Evolutionary conservation across 352 stramenopile species (phyloP), one percentile per base, ranked within the genome.

Genomic region (Pythium phragmitis): DNA sequence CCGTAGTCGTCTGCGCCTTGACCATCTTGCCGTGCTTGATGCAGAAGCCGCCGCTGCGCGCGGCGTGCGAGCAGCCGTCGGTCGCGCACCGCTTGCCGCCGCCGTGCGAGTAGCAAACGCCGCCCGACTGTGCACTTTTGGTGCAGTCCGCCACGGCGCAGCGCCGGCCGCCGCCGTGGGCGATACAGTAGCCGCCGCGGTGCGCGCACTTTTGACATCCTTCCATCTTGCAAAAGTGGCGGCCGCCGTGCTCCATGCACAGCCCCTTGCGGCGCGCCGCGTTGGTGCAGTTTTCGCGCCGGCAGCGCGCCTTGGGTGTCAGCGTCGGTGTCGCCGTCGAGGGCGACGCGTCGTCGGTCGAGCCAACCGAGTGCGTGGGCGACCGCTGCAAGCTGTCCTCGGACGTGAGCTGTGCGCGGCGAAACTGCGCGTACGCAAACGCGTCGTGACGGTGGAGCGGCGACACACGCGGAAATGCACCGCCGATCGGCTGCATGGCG

Each of bases 181-280:
- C 87, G 64, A 94, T 90, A 67, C 85, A 94, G 62, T 90, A 88
- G 11, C 83, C 83, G 26, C 86, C 84, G 53, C 84, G 84, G 69
- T 93, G 86, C 4, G 84, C 86, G 47, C 84, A 93, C 71, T 94
- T 94, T 46, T 85, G 67, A 65, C 86, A 94, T 45, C 84, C 86
- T 9, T 83, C 72, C 73, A 92, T 88, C 64, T 92, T 92, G 72
- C 88, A 96, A 28, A 92, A 88, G 69, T 94, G 83, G 28, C 88
- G 80, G 3, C 88, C 88, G 37, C 88, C 88, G 67, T 96, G 88
- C 55, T 92, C 84, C 82, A 92, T 93, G 68, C 88, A 96, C 0
- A 96, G 79, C 0, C 88, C 86, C 67, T 92, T 92, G 53, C 83
- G 82, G 60, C 85, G 76, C 41, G 84, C 83, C 39, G 78, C 76